These are phyloP conservation scores for Purshia tridentata DNA, from an alignment of 306 rosid genomes.

Conservation along the genomic window DNA sequence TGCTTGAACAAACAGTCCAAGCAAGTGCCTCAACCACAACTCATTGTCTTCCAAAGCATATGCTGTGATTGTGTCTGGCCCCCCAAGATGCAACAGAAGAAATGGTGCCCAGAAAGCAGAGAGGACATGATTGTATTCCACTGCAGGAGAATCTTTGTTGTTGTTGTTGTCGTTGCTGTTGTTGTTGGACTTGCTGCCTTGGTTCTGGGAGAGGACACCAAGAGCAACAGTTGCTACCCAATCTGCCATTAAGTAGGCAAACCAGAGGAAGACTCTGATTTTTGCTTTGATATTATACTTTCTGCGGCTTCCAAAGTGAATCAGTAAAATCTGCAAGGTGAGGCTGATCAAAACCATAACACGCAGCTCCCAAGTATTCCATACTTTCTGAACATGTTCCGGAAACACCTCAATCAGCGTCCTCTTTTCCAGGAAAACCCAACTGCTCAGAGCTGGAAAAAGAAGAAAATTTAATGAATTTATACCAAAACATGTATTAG, in stretches of 20 bases:
- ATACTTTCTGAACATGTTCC: not conserved
- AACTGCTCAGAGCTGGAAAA: slow-evolving; percentile 12
- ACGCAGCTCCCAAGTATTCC: slow-evolving; percentile 32
- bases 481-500: not conserved
- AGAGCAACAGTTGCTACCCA: slow-evolving; percentile 30
- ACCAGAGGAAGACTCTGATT: slow-evolving; percentile 24
- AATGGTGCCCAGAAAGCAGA: slow-evolving; percentile 42
- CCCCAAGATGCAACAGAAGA: slow-evolving; percentile 43
- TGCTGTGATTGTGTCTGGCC: slow-evolving; percentile 40
- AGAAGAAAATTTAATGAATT: not conserved
- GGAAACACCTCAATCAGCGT: slow-evolving; percentile 12
- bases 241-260: slow-evolving; percentile 33
- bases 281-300: slow-evolving; percentile 1
- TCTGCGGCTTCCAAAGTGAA: slow-evolving; percentile 30
- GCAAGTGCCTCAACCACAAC: slow-evolving; percentile 32
- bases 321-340: slow-evolving; percentile 23
- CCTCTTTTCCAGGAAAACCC: slow-evolving; percentile 18
- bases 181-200: not conserved
- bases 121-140: not conserved
- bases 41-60: slow-evolving; percentile 42
- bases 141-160: not conserved
- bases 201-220: slow-evolving; percentile 31
- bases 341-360: slow-evolving; percentile 25
- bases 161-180: not conserved
- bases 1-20: slow-evolving; percentile 22